Evolutionary conservation across 805 yeast species (phyloP), one percentile per base, ranked within the genome.

Genomic region (Candida endomychidarum): DNA sequence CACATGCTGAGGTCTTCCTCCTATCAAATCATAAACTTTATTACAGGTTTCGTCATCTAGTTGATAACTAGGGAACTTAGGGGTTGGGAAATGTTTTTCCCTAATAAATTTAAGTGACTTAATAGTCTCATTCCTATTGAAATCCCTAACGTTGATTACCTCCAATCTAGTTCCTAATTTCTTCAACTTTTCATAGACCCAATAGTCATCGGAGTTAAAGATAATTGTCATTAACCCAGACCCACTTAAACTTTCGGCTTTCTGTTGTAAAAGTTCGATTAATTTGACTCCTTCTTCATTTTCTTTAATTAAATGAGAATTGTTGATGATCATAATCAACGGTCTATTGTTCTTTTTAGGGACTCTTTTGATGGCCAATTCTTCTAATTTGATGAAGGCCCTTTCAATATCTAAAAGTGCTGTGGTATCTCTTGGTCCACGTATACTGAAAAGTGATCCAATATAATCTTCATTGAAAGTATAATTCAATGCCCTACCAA

Each of bases 391-490:
- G 44, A 78, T 75, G 58, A 87, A 83, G 0, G 93, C 95, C 34
- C 95, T 67, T 56, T 86, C 95, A 31, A 86, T 86, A 54, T 86
- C 95, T 27, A 86, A 63, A 34, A 86, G 58, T 0, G 93, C 91
- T 0, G 90, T 84, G 4, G 93, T 83, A 47, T 86, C 95, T 42
- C 95, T 70, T 9, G 95, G 95, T 0, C 95, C 95, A 20, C 86
- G 64, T 35, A 86, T 83, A 11, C 88, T 81, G 50, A 86, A 86
- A 40, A 86, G 65, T 0, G 90, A 79, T 0, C 95, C 95, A 41
- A 86, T 79, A 57, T 86, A 86, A 58, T 86, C 95, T 53, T 86
- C 95, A 47, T 76, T 81, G 56, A 72, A 86, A 28, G 80, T 80
- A 55, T 80, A 86, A 45, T 83, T 78, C 35, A 86, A 63, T 0